Evolutionary conservation across 2,329 filamentous ascomycete genomes (phyloP).

Genomic region (Xylaria hypoxylon): DNA sequence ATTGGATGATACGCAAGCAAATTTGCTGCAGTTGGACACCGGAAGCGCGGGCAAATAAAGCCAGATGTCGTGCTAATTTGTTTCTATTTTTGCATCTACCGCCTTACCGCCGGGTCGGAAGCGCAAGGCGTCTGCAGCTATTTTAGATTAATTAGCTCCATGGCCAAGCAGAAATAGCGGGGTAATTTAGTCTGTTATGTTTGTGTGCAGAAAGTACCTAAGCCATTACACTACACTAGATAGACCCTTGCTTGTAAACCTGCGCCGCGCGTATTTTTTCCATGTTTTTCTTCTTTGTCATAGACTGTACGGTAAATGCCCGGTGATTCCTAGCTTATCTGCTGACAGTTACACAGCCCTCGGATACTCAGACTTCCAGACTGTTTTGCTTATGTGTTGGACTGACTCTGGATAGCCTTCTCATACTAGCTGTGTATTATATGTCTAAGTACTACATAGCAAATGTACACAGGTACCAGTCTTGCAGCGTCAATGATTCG

Average conservation of each 20-base stretch:
- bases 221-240: not conserved
- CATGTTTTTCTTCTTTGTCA: not conserved
- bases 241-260: not conserved
- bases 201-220: not conserved
- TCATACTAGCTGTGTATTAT: not conserved
- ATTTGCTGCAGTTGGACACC: conserved; percentile 23
- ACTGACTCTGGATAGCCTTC: not conserved
- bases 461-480: too few relatives aligned
- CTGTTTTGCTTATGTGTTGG: not conserved
- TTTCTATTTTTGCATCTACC: conserved; percentile 47
- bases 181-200: not conserved
- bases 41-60: conserved; percentile 17
- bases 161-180: not conserved
- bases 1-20: conserved; percentile 32
- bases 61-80: conserved; percentile 36
- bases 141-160: conserved; percentile 42
- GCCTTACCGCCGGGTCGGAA: conserved; percentile 29
- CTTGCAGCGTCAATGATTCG: too few relatives aligned
- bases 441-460: too few relatives aligned
- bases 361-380: conserved; percentile 13
- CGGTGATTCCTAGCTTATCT: not conserved
- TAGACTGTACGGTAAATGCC: not conserved
- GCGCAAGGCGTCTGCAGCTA: not conserved
- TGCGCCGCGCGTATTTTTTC: not conserved
- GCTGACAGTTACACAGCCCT: conserved; percentile 10